Conservation (phyloP, 2,329 filamentous ascomycete genomes). For the Penicillium sp. region DNA sequence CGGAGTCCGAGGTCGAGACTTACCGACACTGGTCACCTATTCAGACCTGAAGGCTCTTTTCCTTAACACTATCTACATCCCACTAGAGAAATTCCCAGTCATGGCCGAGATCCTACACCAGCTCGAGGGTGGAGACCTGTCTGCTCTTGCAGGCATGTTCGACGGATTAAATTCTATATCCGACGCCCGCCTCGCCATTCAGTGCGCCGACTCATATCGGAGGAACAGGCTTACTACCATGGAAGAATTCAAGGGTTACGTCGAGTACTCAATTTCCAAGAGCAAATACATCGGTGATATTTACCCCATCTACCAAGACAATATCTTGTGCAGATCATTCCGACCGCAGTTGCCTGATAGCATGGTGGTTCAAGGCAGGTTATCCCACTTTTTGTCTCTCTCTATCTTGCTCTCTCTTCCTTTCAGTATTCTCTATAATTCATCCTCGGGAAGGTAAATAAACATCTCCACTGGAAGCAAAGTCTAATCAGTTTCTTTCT, state of each 20-base stretch:
- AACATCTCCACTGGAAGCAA: not conserved
- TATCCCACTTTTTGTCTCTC: not conserved
- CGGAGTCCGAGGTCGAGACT: conserved; percentile 6
- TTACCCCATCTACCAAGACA: conserved; percentile 33
- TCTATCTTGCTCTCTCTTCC: not conserved
- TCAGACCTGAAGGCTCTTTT: conserved; percentile 47
- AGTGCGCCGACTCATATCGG: conserved; percentile 18
- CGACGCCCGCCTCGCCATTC: conserved; percentile 17
- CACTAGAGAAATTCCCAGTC: conserved; percentile 42
- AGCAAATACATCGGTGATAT: conserved; percentile 35
- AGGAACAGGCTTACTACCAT: conserved; percentile 35
- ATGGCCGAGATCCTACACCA: conserved; percentile 45
- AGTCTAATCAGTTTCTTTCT: conserved; percentile 1
- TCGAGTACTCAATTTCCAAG: conserved; percentile 36
- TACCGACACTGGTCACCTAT: conserved; percentile 53
- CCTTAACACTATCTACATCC: conserved; percentile 46
- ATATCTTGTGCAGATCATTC: conserved; percentile 14
- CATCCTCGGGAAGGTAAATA: not conserved
- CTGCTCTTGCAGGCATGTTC: conserved; percentile 11
- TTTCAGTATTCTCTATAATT: not conserved
- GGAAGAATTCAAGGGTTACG: conserved; percentile 36
- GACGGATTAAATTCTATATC: conserved; percentile 10
- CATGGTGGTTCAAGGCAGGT: conserved; percentile 14
- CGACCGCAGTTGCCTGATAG: conserved; percentile 14
- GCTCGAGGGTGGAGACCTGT: conserved; percentile 10